Base-by-base conservation (phyloP, 805 yeast species). In the Kodamaea sagamina region DNA sequence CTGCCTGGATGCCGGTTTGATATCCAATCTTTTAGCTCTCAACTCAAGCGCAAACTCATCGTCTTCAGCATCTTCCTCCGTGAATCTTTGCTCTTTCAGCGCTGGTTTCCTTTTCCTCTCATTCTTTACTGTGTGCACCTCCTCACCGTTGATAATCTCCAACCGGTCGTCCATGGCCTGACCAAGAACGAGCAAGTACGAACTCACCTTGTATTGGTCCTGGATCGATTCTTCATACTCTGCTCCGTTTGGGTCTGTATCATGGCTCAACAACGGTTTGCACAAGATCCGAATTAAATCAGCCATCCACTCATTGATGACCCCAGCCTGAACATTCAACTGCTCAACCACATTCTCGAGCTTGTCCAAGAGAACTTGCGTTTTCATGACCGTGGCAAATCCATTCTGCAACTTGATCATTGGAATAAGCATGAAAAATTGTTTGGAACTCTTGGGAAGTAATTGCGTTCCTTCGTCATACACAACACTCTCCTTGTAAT, bases 181-280 rank as follows among this genome's bases (percentile, higher is more conserved):
- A 42, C 79, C 79, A 6, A 86, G 46, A 13, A 78, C 75, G 40
- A 78, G 79, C 45, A 86, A 65, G 44, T 79, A 74, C 0, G 78
- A 72, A 31, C 79, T 78, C 0, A 84, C 84, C 45, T 76, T 72
- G 45, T 85, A 95, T 60, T 92, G 98, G 36, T 78, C 82, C 32
- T 79, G 78, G 38, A 92, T 67, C 0, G 95, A 82, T 4, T 75
- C 76, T 9, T 79, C 82, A 61, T 90, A 93, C 54, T 89, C 97
- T 39, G 80, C 85, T 10, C 90, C 89, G 41, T 82, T 80, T 2
- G 82, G 80, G 27, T 64, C 67, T 24, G 63, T 62, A 39, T 80
- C 83, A 24, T 59, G 62, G 3, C 59, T 52, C 29, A 78, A 63
- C 5, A 86, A 68, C 0, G 80, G 80, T n/a, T 67, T 68, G 26